Conservation (phyloP, 2,329 filamentous ascomycete genomes). For the Fusarium sp. region DNA sequence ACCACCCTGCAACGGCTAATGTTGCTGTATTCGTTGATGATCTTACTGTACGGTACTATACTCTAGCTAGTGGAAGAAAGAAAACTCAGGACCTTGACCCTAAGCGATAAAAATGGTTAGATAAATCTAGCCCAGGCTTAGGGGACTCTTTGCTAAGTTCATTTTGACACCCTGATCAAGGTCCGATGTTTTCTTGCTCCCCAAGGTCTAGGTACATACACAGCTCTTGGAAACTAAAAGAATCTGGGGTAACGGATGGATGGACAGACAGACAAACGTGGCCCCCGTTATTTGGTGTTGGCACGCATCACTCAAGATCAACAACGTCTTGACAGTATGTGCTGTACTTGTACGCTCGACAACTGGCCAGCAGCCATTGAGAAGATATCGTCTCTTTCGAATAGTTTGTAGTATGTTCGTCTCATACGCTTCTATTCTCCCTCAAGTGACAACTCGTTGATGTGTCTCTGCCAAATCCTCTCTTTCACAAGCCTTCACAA, state of each 20-base stretch:
- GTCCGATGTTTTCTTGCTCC: no score
- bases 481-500: background rate
- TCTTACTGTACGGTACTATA: background rate
- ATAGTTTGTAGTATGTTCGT: background rate
- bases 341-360: background rate
- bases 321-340: background rate
- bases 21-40: background rate
- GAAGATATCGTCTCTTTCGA: background rate
- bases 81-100: background rate
- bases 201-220: background rate
- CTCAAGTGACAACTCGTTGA: background rate
- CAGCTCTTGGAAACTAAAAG: background rate
- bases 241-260: slow-evolving; percentile 14
- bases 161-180: background rate
- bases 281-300: background rate
- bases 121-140: background rate
- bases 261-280: no score
- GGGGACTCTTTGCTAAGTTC: background rate
- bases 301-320: background rate
- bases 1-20: slow-evolving; percentile 18
- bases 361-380: background rate
- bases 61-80: background rate
- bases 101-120: fast-evolving
- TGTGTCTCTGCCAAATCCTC: background rate
- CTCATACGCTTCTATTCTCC: background rate